phyloP scores from a whole-genome alignment of 2,329 filamentous ascomycete genomes.

The Verticillium dahliae region DNA sequence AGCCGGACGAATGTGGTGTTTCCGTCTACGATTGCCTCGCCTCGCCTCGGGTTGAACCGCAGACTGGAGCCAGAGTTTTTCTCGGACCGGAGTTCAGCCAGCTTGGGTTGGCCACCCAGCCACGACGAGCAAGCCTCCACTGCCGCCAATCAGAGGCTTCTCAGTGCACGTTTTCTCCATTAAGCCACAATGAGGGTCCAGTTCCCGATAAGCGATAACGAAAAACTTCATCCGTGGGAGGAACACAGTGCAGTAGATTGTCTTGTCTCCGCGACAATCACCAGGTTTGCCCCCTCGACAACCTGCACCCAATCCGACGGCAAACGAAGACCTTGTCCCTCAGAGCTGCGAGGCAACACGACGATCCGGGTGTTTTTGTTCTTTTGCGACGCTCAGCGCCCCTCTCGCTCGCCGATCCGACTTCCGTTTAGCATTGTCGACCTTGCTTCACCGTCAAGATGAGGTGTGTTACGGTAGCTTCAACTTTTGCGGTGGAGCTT shows the following conservation, averaged over 20 bases:
- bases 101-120: neutral
- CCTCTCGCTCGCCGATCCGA: neutral
- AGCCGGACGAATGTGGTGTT: neutral
- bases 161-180: neutral
- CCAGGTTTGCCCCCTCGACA: neutral
- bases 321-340: neutral
- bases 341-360: neutral
- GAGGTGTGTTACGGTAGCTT: constrained; percentile 6
- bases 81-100: neutral
- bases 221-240: neutral
- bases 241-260: neutral
- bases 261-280: neutral
- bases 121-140: neutral
- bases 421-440: neutral
- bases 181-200: neutral
- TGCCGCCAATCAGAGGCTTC: neutral
- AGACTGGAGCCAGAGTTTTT: neutral
- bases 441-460: constrained; percentile 5
- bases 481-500: neutral
- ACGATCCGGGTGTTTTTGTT: neutral
- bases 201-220: neutral
- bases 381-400: neutral
- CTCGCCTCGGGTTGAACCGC: neutral
- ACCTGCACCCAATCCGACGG: neutral
- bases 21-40: neutral